These are phyloP conservation scores for Peziza echinospora DNA, from an alignment of 495 filamentous ascomycete species.

Conservation along the genomic window DNA sequence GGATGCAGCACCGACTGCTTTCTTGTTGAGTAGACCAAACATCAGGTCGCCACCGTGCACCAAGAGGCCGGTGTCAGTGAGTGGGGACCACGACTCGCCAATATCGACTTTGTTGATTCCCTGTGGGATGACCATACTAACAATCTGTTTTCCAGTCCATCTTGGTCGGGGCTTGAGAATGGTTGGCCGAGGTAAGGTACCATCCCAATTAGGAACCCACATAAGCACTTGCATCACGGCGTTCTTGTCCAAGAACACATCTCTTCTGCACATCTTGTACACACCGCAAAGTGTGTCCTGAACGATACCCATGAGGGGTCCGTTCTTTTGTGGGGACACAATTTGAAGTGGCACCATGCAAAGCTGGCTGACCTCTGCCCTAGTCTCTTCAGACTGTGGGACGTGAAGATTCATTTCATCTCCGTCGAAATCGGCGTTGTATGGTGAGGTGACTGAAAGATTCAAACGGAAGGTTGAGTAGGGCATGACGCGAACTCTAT, in stretches of 20 bases:
- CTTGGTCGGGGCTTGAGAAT: constrained; percentile 76
- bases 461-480: constrained; percentile 97
- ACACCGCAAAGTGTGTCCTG: constrained; percentile 92
- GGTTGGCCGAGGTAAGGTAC: constrained; percentile 70
- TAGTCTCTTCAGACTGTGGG: constrained; percentile 85
- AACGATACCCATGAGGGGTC: constrained; percentile 97
- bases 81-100: constrained; percentile 30
- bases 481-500: constrained; percentile 91
- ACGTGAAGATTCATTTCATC: constrained; percentile 99
- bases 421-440: constrained; percentile 98
- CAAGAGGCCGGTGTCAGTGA: constrained; percentile 58
- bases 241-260: constrained; percentile 73
- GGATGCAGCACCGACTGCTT: constrained; percentile 67
- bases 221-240: constrained; percentile 88
- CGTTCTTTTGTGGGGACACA: constrained; percentile 91
- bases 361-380: constrained; percentile 77
- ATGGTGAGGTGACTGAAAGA: constrained; percentile 88
- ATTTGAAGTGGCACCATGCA: constrained; percentile 95
- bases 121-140: constrained; percentile 73
- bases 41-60: constrained; percentile 75
- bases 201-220: constrained; percentile 96
- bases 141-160: constrained; percentile 98
- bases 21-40: constrained; percentile 79
- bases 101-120: constrained; percentile 60
- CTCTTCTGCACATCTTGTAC: constrained; percentile 87